Evolutionary conservation across 345 rosid species (phyloP).

Genomic region (Clausena lansium): DNA sequence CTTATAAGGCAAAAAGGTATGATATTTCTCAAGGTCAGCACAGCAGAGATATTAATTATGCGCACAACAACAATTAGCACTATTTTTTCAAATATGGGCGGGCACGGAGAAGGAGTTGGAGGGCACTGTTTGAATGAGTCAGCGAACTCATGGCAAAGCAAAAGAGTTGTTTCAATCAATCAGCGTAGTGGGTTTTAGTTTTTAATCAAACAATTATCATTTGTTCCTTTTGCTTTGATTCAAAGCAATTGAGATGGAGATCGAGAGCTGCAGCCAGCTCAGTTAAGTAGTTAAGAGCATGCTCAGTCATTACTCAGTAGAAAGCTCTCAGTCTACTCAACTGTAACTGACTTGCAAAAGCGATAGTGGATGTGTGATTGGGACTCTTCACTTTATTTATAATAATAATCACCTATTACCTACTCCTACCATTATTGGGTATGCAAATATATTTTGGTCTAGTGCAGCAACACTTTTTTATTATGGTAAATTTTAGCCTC

Average conservation of each 20-base stretch:
- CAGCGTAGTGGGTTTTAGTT: slow-evolving; percentile 24
- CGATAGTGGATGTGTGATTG: slow-evolving; percentile 2
- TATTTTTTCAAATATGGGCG: too few species aligned
- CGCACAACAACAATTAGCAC: background rate
- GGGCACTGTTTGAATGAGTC: background rate
- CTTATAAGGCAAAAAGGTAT: background rate
- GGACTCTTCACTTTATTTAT: background rate
- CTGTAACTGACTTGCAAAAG: slow-evolving; percentile 2
- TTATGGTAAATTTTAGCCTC: too few species aligned
- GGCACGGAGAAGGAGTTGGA: background rate
- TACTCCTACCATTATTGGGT: slow-evolving; percentile 2
- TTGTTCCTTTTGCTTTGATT: slow-evolving; percentile 18
- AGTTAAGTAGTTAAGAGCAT: slow-evolving; percentile 17
- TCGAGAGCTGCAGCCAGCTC: slow-evolving; percentile 7
- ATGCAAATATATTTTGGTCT: background rate
- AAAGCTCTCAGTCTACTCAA: slow-evolving; percentile 17
- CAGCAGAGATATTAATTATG: too few species aligned
- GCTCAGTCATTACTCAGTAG: slow-evolving; percentile 6
- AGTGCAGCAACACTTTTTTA: background rate
- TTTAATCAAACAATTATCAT: slow-evolving; percentile 24
- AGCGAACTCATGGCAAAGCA: slow-evolving; percentile 22
- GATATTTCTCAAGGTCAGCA: too few species aligned
- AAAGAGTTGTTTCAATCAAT: slow-evolving; percentile 18
- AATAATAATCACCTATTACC: slow-evolving; percentile 3
- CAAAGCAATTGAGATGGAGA: slow-evolving; percentile 22